A percentile compares a stretch with the other conserved stretches of the same genome.
These are phyloP conservation scores for Flaveria brownii DNA, from an alignment of 129 eudicot species.

Conservation along the genomic window DNA sequence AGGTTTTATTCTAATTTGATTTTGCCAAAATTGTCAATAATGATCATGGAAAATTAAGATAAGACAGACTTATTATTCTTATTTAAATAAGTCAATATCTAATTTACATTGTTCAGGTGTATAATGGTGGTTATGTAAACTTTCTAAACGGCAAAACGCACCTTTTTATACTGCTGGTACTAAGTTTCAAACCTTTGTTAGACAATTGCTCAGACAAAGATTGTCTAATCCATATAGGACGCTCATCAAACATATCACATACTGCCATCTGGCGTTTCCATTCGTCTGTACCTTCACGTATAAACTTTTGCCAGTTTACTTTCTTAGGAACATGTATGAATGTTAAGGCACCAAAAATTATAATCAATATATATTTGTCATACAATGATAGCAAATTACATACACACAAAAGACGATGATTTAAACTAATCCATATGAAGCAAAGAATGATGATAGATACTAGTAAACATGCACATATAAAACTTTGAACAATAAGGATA, in stretches of 20 bases:
- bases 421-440: not conserved
- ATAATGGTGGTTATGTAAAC: not conserved
- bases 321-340: constrained; percentile 82
- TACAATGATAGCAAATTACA: not conserved
- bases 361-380: not conserved
- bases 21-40: constrained; percentile 19
- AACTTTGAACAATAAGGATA: constrained; percentile 46
- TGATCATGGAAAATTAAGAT: not conserved
- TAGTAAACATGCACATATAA: constrained; percentile 3
- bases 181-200: constrained; percentile 51
- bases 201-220: constrained; percentile 64
- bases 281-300: constrained; percentile 59
- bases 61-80: not conserved
- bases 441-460: not conserved
- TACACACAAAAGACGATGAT: not conserved
- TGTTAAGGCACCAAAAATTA: constrained; percentile 48
- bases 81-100: not conserved
- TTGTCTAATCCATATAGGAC: constrained; percentile 76
- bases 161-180: constrained; percentile 53
- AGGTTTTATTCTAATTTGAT: not conserved
- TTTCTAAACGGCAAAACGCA: constrained; percentile 22
- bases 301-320: constrained; percentile 69
- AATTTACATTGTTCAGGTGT: not conserved
- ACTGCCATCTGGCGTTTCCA: constrained; percentile 76
- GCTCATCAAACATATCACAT: constrained; percentile 77